phyloP scores from a whole-genome alignment of 208 protist genomes.

The Histomonas meleagridis region DNA sequence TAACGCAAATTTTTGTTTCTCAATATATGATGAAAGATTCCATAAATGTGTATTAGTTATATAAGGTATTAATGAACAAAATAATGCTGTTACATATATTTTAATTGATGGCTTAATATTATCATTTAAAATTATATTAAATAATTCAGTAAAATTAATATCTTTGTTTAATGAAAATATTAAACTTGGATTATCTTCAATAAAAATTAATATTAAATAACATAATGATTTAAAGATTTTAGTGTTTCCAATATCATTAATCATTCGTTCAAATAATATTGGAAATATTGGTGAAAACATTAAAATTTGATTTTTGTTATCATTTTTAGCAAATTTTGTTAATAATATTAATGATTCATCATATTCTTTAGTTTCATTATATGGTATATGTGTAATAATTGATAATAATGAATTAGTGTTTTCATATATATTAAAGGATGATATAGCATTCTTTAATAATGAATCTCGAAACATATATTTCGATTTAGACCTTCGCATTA shows the following conservation, averaged over 20 bases:
- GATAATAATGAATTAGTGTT: background rate
- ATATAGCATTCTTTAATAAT: background rate
- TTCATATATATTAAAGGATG: background rate
- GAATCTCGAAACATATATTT: background rate
- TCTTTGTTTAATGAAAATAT: background rate
- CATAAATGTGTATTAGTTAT: too few species aligned
- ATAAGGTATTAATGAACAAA: too few species aligned
- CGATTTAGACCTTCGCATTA: background rate
- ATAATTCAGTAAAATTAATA: background rate
- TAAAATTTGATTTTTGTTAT: background rate
- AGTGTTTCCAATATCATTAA: background rate
- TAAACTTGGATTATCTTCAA: background rate
- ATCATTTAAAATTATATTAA: too few species aligned
- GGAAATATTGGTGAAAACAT: background rate
- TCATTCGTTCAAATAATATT: background rate
- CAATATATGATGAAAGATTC: too few species aligned
- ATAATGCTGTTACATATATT: too few species aligned
- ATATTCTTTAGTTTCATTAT: background rate
- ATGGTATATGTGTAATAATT: background rate
- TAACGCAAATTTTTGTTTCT: too few species aligned
- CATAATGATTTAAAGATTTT: background rate
- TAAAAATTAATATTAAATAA: background rate
- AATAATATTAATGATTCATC: background rate
- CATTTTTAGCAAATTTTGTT: background rate
- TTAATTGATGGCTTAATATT: too few species aligned